Base-by-base conservation (phyloP, 352 stramenopile species). In the Globisporangium nagaii region DNA sequence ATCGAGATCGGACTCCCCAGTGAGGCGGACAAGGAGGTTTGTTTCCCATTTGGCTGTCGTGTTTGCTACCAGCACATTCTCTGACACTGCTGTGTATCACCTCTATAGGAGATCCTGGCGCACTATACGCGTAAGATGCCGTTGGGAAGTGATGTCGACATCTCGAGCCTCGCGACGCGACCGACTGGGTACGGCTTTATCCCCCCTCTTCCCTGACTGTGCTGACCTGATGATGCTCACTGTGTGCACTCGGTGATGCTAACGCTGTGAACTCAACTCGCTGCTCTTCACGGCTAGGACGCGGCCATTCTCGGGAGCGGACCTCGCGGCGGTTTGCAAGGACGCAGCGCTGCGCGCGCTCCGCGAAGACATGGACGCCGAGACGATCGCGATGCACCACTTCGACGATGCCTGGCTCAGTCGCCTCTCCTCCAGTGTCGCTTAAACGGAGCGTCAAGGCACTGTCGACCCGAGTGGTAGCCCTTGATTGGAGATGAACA, bases 311-410 rank as follows among this genome's bases (percentile, higher is more conserved):
- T 85, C 82, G 0, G 82, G 82, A 19, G 83, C 79, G 17, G 79
- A 90, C 9, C 55, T 93, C 20, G 68, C 72, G 12, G 79, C 76
- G 28, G 62, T 90, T 25, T 93, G 83, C 64, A 90, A 90, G 28
- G 79, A 90, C 58, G 79, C 83, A n/a, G 83, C 79, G 3, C 84
- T 93, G 35, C 74, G 71, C n/a, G 72, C 83, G 17, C 71, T 93
- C 57, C 83, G 83, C 13, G 70, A 90, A 58, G 56, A 83, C 57
- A 64, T 82, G 2, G 60, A 85, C 39, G 71, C 71, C 1, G 49
- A 40, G 5, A 42, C 15, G 27, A 63, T 88, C n/a, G 7, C 25
- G 24, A 63, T 70, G 41, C 57, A 43, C 2, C 73, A 88, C 56
- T 85, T 88, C 20, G 43, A 71, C 32, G 63, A 63, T 9, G 73